Base-by-base conservation (phyloP, 1,139 yeast genomes). In the Zygosaccharomyces pseudobailii region DNA sequence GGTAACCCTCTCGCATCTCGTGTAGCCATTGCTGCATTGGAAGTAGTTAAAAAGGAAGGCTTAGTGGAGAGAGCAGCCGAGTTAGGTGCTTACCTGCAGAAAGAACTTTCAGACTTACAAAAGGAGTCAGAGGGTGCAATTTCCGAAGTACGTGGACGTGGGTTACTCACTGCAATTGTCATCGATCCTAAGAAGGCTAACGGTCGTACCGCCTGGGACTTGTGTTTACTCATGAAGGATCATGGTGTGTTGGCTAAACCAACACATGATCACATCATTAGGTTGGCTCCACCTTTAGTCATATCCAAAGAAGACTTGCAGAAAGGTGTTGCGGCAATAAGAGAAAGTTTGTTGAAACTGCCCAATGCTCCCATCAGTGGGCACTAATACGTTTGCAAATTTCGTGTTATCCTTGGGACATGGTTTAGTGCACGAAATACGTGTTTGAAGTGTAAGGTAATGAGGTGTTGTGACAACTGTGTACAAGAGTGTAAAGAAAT, bases 1-100 rank as follows among this genome's bases (percentile, higher is more conserved):
- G 98, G 98, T 69, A 92, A 89, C 72, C 97, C 98, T 55, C 79
- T 90, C 66, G 90, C 96, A 30, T 88, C 96, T 59, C 81, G 89
- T 52, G 97, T 89, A 32, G 95, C 97, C 55, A 84, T 88, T 67
- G 97, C 96, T 53, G 97, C 98, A 13, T 76, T 90, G 60, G 79
- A 88, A 63, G 97, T 92, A 48, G 88, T 90, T 51, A 79, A 78
- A 66, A 95, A 90, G 62, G 97, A 90, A 71, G 77, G 83, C 34
- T 77, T 90, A 65, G 92, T 85, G 31, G 88, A 87, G 65, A 80
- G 95, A 67, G 82, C 97, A 6, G 71, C 71, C 42, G 73, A 70
- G 38, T 75, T 89, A 54, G 98, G 98, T 55, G 77, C 75, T 27
- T 74, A 78, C 58, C 79, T 90, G 68, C 80, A 82, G 56, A 63